Conservation (phyloP, 345 rosid species). For the Toxicodendron radicans region DNA sequence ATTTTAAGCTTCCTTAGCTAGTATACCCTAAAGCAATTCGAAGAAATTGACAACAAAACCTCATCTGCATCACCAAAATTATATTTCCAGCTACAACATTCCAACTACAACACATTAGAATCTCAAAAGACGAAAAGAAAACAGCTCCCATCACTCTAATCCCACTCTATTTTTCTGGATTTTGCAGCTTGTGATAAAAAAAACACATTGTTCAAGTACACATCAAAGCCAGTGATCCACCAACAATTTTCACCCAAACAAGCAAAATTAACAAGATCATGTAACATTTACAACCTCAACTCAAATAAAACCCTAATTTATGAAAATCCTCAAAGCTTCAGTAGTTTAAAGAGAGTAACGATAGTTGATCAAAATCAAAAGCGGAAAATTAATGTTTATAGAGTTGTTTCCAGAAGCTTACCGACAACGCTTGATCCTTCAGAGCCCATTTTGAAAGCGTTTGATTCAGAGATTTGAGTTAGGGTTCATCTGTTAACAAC, state of each 20-base stretch:
- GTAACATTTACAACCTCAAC: background rate
- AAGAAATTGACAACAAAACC: background rate
- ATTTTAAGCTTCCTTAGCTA: background rate
- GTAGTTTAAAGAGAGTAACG: background rate
- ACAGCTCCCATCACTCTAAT: too few relatives aligned
- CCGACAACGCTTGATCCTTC: slow-evolving; percentile 57
- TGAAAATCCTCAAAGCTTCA: background rate
- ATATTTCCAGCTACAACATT: too few relatives aligned
- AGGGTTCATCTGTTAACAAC: slow-evolving; percentile 4
- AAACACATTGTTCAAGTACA: too few relatives aligned
- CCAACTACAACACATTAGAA: too few relatives aligned
- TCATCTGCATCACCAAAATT: background rate
- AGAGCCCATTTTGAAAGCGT: slow-evolving; percentile 38
- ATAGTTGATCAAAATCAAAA: background rate
- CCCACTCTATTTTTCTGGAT: too few relatives aligned
- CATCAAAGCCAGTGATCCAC: background rate
- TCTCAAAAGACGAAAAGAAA: too few relatives aligned
- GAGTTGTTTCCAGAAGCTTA: slow-evolving; percentile 19
- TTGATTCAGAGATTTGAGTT: background rate
- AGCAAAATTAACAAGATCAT: background rate
- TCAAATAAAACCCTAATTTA: background rate
- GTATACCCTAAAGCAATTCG: background rate
- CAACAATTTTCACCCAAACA: background rate
- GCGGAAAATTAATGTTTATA: background rate
- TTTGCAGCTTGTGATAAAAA: too few relatives aligned